Evolutionary conservation across 768 basidiomycete genomes (phyloP).

Genomic region (Mycena chlorophos): DNA sequence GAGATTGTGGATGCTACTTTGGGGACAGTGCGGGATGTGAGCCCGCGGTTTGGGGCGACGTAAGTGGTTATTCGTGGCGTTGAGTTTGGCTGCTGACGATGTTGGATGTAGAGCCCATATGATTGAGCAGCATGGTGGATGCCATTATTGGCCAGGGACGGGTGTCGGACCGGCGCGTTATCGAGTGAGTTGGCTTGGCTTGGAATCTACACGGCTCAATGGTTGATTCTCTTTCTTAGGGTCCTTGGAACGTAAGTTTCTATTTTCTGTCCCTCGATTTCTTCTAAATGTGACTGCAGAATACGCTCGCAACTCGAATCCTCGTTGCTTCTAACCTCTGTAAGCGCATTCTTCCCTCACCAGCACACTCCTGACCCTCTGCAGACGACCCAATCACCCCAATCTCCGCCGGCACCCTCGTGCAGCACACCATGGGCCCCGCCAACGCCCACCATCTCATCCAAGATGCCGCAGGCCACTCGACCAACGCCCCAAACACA

Average conservation of each 20-base stretch:
- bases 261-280: background rate
- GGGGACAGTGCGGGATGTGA: conserved; percentile 1
- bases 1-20: conserved; percentile 16
- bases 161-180: conserved; percentile 17
- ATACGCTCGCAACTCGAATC: conserved; percentile 17
- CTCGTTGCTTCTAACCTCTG: conserved; percentile 17
- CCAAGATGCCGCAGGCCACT: conserved; percentile 9
- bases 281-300: conserved; percentile 4
- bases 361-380: background rate
- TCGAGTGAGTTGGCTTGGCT: conserved; percentile 3
- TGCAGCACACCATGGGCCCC: background rate
- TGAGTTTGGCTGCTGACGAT: background rate
- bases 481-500: conserved; percentile 17
- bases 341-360: background rate
- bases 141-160: conserved; percentile 17
- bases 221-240: background rate
- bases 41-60: conserved; percentile 22
- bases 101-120: background rate
- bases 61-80: background rate
- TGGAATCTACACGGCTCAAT: background rate
- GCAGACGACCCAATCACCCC: background rate
- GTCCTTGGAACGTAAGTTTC: conserved; percentile 17
- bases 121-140: background rate
- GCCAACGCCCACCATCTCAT: background rate
- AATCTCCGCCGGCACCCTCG: background rate